Evolutionary conservation across 495 filamentous ascomycete genomes (phyloP).

Genomic region (Xylaria curta): DNA sequence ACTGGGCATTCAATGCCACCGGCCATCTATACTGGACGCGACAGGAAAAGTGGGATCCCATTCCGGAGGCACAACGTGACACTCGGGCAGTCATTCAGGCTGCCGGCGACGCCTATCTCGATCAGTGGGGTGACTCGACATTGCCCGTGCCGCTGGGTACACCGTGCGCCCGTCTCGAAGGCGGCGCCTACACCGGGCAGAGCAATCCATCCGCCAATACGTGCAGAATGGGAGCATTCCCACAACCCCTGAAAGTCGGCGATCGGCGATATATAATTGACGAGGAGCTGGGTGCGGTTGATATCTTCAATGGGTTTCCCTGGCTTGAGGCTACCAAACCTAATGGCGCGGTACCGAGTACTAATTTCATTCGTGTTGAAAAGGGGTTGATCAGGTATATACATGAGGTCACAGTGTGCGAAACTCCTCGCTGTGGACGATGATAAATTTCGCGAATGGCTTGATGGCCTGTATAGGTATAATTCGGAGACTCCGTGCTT

Average conservation of each 20-base stretch:
- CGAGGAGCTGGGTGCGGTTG: conserved; percentile 51
- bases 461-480: not conserved
- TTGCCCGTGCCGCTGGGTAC: conserved; percentile 52
- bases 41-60: conserved; percentile 48
- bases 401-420: conserved; percentile 46
- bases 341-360: conserved; percentile 14
- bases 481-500: not conserved
- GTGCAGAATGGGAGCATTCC: conserved; percentile 39
- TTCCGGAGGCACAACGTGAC: conserved; percentile 46
- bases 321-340: conserved; percentile 47
- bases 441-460: not conserved
- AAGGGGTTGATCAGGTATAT: conserved; percentile 46
- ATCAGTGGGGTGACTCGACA: conserved; percentile 49
- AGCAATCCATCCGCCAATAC: conserved; percentile 42
- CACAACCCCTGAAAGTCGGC: conserved; percentile 24
- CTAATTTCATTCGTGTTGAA: conserved; percentile 43
- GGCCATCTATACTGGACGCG: conserved; percentile 43
- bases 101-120: conserved; percentile 55
- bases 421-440: conserved; percentile 19
- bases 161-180: conserved; percentile 56
- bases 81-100: conserved; percentile 49
- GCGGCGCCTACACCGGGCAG: conserved; percentile 49
- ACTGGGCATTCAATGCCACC: conserved; percentile 51
- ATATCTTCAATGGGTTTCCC: conserved; percentile 49
- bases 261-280: conserved; percentile 53